Base-by-base conservation (phyloP, 805 yeast species). In the Yarrowia sp. region DNA sequence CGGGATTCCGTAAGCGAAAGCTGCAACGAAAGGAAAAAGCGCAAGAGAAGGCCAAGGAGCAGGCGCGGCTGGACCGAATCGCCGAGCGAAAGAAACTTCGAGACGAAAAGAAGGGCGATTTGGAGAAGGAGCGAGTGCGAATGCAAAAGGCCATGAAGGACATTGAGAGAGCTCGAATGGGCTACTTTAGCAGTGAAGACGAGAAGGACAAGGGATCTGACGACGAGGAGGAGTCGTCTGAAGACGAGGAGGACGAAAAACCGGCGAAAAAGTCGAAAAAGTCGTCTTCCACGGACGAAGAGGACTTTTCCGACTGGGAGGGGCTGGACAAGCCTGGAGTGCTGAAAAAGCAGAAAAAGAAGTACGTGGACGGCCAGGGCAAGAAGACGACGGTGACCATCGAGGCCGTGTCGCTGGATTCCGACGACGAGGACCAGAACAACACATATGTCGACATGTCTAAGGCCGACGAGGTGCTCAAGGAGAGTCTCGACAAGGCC, bases 1-100 rank as follows among this genome's bases (percentile, higher is more conserved):
- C 98, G 2, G 99, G 99, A 49, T 94, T 94, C 78, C 98, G 95
- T 78, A 94, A 94, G 80, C 85, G 99, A 75, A 94, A 94, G 77
- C 77, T 94, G 16, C 90, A 90, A 75, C 85, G 98, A 77, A 90
- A 90, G 79, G 93, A 92, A 80, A 87, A 89, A 72, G 98, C 98
- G 0, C 87, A 86, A 72, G 91, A 85, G 70, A 87, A 82, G 74
- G 85, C 85, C 64, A 87, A 89, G 73, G 97, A 93, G 76, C 90
- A 89, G 75, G 95, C 89, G 5, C 83, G 93, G 69, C 80, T 86
- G 72, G 87, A 87, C 1, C 85, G 85, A 73, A 82, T 92, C 11
- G 96, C 89, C 72, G 97, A 91, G 75, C 85, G 98, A 70, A 86
- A 87, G 72, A 82, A 83, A 73, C 77, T 87, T 22, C 82, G 94